A percentile compares a stretch with the other conserved stretches of the same genome.
phyloP scores from a whole-genome alignment of 306 rosid species.

The Elaeagnus macrophylla region DNA sequence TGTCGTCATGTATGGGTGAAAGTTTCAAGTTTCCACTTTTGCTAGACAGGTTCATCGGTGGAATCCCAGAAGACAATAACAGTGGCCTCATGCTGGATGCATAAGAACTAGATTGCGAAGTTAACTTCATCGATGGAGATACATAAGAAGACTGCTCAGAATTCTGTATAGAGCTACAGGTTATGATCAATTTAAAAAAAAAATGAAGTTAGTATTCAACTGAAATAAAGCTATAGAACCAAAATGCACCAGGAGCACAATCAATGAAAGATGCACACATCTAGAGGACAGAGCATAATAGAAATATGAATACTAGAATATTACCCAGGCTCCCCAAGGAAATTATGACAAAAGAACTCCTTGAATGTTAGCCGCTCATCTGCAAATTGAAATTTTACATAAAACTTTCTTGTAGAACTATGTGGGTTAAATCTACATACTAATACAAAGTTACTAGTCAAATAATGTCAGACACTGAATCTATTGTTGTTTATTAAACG shows the following conservation, averaged over 20 bases:
- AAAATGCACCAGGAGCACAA: constrained; percentile 3
- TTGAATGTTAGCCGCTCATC: constrained; percentile 79
- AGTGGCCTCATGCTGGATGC: constrained; percentile 22
- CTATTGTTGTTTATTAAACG: constrained; percentile 1
- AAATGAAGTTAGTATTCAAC: not conserved
- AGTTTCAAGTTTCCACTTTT: constrained; percentile 9
- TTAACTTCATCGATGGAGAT: constrained; percentile 25
- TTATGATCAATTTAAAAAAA: constrained; percentile 18
- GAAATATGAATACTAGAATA: not conserved
- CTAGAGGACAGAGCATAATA: constrained; percentile 1
- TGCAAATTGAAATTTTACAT: constrained; percentile 39
- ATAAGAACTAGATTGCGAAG: constrained; percentile 24
- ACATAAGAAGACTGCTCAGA: constrained; percentile 22
- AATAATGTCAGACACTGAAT: constrained; percentile 3
- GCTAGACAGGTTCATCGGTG: constrained; percentile 20
- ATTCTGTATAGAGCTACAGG: constrained; percentile 38
- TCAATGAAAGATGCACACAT: constrained; percentile 4
- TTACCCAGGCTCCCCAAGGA: constrained; percentile 61
- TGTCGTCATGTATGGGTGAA: constrained; percentile 20
- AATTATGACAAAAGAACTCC: constrained; percentile 74
- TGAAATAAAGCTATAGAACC: not conserved
- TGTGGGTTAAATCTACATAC: not conserved
- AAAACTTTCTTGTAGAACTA: constrained; percentile 16
- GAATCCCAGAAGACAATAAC: constrained; percentile 22
- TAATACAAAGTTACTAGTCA: constrained; percentile 1